phyloP scores from a whole-genome alignment of 257 asterid species.

The Scutellaria barbata region DNA sequence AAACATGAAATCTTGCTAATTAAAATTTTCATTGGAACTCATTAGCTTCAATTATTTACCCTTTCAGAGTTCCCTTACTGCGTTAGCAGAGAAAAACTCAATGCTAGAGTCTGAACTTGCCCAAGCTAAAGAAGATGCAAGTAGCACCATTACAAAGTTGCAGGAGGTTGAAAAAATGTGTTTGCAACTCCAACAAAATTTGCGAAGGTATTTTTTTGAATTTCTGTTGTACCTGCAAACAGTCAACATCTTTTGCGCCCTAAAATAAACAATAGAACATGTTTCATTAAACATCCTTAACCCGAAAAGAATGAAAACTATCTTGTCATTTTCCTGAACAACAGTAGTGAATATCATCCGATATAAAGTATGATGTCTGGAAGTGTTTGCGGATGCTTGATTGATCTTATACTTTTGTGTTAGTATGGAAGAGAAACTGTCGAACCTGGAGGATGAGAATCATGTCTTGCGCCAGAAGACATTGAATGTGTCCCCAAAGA shows the following conservation, averaged over 20 bases:
- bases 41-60: constrained; percentile 28
- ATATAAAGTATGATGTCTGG: constrained; percentile 24
- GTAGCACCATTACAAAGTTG: constrained; percentile 61
- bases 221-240: constrained; percentile 11
- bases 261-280: background rate
- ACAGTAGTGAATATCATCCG: background rate
- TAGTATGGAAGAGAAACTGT: constrained; percentile 88
- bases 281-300: background rate
- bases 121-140: constrained; percentile 71
- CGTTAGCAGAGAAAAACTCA: constrained; percentile 67
- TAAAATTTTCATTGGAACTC: constrained; percentile 28
- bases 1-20: constrained; percentile 18
- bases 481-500: constrained; percentile 70
- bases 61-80: constrained; percentile 66
- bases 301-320: background rate
- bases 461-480: constrained; percentile 82
- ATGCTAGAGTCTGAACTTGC: constrained; percentile 73
- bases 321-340: constrained; percentile 29
- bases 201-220: constrained; percentile 60
- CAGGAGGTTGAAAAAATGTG: constrained; percentile 75
- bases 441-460: constrained; percentile 75
- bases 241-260: background rate
- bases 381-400: constrained; percentile 29
- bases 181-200: constrained; percentile 66
- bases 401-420: constrained; percentile 36